Conservation (phyloP, 140 eudicot species). For the Cichorium intybus region DNA sequence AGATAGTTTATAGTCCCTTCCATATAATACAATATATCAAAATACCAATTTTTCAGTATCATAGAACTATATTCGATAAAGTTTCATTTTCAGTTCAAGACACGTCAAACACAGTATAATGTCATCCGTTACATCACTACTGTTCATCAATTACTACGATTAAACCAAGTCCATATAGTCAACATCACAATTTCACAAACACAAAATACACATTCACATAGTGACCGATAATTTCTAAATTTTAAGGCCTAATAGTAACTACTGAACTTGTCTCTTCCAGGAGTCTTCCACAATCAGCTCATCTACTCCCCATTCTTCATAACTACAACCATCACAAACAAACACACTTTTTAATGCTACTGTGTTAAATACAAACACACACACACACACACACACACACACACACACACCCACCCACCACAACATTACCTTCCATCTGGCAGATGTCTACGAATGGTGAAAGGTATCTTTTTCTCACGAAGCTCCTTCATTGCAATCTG, state of each 20-base stretch:
- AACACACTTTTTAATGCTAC: neutral
- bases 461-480: conserved; percentile 34
- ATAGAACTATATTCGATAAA: too few relatives aligned
- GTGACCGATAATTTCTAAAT: too few relatives aligned
- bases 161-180: neutral
- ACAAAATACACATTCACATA: neutral
- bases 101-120: neutral
- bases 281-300: conserved; percentile 46
- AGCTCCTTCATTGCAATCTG: conserved; percentile 40
- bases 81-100: neutral
- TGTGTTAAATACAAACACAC: neutral
- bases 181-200: neutral
- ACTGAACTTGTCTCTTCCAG: conserved; percentile 43
- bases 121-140: neutral
- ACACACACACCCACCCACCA: neutral
- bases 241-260: neutral
- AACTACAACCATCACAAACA: conserved; percentile 15
- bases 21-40: too few relatives aligned
- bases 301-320: conserved; percentile 56
- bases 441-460: conserved; percentile 31
- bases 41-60: too few relatives aligned
- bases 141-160: neutral
- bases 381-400: conserved; percentile 5
- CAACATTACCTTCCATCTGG: conserved; percentile 35
- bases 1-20: neutral